Percentiles rank a stretch among this genome's conserved stretches.
phyloP scores from a whole-genome alignment of 768 basidiomycete genomes.

The Tricholoma matsutake region DNA sequence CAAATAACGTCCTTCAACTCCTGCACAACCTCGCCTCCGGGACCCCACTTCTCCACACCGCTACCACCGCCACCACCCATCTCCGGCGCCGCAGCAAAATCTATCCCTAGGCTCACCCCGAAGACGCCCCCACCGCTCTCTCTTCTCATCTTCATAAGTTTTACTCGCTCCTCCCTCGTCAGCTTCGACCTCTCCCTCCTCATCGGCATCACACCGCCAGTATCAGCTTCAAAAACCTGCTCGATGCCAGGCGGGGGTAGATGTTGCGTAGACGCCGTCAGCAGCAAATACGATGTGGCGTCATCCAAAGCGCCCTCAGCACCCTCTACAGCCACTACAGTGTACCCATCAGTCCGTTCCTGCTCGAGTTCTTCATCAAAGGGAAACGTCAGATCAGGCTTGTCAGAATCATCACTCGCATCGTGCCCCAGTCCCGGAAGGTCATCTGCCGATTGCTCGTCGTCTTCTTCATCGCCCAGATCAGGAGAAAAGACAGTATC shows the following conservation, averaged over 20 bases:
- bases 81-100: conserved; percentile 12
- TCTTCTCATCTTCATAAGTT: conserved; percentile 50
- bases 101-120: conserved; percentile 17
- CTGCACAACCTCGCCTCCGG: conserved; percentile 76
- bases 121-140: conserved; percentile 36
- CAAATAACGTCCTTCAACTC: conserved; percentile 86
- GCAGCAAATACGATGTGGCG: conserved; percentile 51
- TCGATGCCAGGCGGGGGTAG: conserved; percentile 68
- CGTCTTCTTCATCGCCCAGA: conserved; percentile 30
- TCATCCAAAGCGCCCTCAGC: conserved; percentile 44
- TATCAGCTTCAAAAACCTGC: conserved; percentile 80
- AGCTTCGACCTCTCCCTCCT: conserved; percentile 61
- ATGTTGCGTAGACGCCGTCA: conserved; percentile 47
- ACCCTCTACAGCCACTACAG: conserved; percentile 26
- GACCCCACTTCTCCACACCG: conserved; percentile 57
- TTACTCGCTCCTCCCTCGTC: conserved; percentile 73
- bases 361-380: conserved; percentile 28
- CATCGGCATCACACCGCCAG: conserved; percentile 38
- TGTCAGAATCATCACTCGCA: conserved; percentile 54
- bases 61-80: conserved; percentile 13
- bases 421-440: conserved; percentile 54
- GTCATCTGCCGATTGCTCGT: conserved; percentile 40
- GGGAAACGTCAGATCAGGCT: conserved; percentile 39
- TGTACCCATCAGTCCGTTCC: conserved; percentile 11
- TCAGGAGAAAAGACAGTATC: conserved; percentile 50